phyloP scores from a whole-genome alignment of 257 asterid species.

The Verbena officinalis region DNA sequence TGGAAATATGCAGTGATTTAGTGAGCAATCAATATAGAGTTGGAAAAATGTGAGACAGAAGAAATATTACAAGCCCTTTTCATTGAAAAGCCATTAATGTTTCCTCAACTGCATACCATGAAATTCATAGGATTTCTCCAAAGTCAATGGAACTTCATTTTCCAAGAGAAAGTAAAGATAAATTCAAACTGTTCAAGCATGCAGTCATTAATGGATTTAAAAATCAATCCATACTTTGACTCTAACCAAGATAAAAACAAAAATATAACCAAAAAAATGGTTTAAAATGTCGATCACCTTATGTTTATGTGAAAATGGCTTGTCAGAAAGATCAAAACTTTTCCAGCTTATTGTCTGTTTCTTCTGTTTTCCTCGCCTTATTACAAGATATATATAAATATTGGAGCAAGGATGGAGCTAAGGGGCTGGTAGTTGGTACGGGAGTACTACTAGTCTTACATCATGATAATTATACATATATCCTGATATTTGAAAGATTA shows the following conservation, averaged over 20 bases:
- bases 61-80: background rate
- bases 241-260: background rate
- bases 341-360: background rate
- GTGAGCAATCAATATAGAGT: background rate
- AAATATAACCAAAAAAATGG: background rate
- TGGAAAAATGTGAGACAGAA: background rate
- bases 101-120: too few species aligned
- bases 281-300: background rate
- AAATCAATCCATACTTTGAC: background rate
- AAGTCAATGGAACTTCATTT: slow-evolving; percentile 1
- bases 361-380: background rate
- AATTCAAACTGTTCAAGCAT: background rate
- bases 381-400: background rate
- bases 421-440: too few species aligned
- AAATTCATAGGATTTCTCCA: background rate
- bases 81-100: background rate
- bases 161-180: slow-evolving; percentile 9
- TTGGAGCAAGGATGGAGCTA: too few species aligned
- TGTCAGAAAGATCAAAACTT: background rate
- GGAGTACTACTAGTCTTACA: too few species aligned
- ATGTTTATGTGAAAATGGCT: background rate
- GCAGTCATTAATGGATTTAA: background rate
- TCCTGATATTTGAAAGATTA: too few species aligned
- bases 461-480: too few species aligned
- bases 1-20: background rate